Evolutionary conservation across 1,284 basidiomycete genomes (phyloP).

Genomic region (Cerioporus squamosus): DNA sequence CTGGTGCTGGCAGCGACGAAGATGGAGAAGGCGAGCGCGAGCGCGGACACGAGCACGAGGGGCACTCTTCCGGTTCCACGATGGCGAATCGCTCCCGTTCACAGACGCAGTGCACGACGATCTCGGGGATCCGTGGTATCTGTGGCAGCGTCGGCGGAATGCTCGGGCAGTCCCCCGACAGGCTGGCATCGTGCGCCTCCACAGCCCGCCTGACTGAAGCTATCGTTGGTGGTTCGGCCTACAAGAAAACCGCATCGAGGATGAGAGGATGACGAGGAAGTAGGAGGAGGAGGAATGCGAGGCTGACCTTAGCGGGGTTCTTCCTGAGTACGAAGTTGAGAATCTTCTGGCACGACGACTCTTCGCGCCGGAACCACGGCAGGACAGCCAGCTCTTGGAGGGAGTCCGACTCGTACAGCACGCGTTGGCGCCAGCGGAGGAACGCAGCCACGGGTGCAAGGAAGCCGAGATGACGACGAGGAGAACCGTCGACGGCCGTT

Average conservation of each 20-base stretch:
- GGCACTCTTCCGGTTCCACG: not conserved
- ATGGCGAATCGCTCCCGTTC: not conserved
- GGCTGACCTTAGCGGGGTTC: not conserved
- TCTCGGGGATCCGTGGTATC: not conserved
- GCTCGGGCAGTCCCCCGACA: too few species aligned
- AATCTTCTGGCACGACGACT: not conserved
- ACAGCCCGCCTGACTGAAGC: not conserved
- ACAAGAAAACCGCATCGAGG: too few species aligned
- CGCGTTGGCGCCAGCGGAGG: not conserved
- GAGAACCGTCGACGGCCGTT: too few species aligned
- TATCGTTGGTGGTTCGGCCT: conserved; percentile 3
- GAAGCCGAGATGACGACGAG: too few species aligned
- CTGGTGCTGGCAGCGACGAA: not conserved
- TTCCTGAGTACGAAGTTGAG: not conserved
- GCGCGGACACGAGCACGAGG: not conserved
- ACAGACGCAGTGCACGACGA: not conserved
- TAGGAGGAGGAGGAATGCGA: too few species aligned
- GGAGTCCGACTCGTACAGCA: not conserved
- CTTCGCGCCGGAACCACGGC: not conserved
- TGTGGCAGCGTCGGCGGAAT: too few species aligned
- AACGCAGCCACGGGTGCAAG: not conserved
- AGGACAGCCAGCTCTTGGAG: conserved; percentile 1
- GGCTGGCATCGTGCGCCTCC: not conserved
- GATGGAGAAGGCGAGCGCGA: not conserved
- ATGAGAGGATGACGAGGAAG: too few species aligned